These are phyloP conservation scores for Tylopilus intermedius DNA, from an alignment of 768 basidiomycete species.

Conservation along the genomic window DNA sequence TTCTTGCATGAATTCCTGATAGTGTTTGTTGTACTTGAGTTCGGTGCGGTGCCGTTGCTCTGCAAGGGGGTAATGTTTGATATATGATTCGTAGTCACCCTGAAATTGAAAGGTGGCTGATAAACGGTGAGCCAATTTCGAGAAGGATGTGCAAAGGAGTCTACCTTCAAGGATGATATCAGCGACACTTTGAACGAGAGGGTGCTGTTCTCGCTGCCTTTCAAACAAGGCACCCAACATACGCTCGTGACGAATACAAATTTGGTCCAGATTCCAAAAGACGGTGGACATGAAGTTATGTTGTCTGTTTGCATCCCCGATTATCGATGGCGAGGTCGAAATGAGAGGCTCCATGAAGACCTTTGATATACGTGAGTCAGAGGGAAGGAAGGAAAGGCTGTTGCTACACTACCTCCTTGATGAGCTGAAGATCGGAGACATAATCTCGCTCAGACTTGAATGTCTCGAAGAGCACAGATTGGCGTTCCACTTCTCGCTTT, in stretches of 20 bases:
- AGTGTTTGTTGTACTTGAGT: constrained; percentile 60
- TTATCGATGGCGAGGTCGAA: constrained; percentile 58
- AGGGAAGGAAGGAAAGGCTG: background rate
- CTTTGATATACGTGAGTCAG: constrained; percentile 32
- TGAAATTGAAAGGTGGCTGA: constrained; percentile 44
- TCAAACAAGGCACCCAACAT: constrained; percentile 71
- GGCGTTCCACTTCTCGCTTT: constrained; percentile 75
- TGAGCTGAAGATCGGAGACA: constrained; percentile 68
- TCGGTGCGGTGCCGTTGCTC: constrained; percentile 79
- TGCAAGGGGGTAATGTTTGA: constrained; percentile 84
- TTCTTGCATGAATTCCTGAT: constrained; percentile 61
- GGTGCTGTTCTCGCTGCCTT: constrained; percentile 81
- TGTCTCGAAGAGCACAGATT: constrained; percentile 84
- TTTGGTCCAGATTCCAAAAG: constrained; percentile 75
- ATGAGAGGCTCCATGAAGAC: constrained; percentile 69
- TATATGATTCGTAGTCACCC: constrained; percentile 70
- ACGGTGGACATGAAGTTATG: constrained; percentile 72
- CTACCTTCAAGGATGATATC: constrained; percentile 81
- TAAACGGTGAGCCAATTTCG: constrained; percentile 16
- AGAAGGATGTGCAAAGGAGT: background rate
- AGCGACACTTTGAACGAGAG: constrained; percentile 74
- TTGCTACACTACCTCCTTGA: constrained; percentile 52
- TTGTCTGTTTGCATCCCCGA: constrained; percentile 47
- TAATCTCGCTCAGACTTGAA: constrained; percentile 89
- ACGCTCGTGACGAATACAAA: constrained; percentile 60